Evolutionary conservation across 345 rosid genomes (phyloP), one percentile per base, ranked within the genome.

Genomic region (Corchorus olitorius): DNA sequence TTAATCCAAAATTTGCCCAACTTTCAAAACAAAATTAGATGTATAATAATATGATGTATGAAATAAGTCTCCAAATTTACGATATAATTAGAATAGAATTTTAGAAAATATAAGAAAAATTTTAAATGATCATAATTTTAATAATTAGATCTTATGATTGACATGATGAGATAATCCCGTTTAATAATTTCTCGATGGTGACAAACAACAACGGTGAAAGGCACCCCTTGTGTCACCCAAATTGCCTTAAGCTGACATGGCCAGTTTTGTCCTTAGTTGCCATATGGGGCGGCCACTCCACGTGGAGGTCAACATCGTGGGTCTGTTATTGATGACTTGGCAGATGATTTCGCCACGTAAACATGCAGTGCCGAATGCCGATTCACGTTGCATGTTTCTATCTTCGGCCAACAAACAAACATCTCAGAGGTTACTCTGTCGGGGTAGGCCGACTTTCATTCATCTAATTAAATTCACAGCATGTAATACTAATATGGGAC

Each of bases 301-400:
- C 78, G 72, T 69, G 82, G 84, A 55, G 5, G 76, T 80, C 83
- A 20, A 71, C 65, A 53, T 74, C 81, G 46, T 0, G 73, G 69
- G 64, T 43, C 61, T 13, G 14, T 15, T 34, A 16, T 3, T 17
- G 56, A 22, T 75, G 74, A 73, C 54, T 41, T 62, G 82, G 78
- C 74, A 3, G 2, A 13, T 3, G 43, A 8, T 34, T 3, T n/a
- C 8, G 48, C 80, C 75, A 79, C 77, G 78, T 72, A 61, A 76
- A 19, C 62, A 48, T 27, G 27, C 27, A 27, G 72, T 16, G 72
- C 64, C 70, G 19, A 27, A 68, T 16, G 72, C 64, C 70, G 19
- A n/a, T 77, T 74, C 81, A 79, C 74, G 83, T 54, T 77, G 39
- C 41, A 16, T 77, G 84, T 35, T 46, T 46, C 1, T 4, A 16